Evolutionary conservation across 2,329 filamentous ascomycete species (phyloP).

Genomic region (Fusarium liriodendri): DNA sequence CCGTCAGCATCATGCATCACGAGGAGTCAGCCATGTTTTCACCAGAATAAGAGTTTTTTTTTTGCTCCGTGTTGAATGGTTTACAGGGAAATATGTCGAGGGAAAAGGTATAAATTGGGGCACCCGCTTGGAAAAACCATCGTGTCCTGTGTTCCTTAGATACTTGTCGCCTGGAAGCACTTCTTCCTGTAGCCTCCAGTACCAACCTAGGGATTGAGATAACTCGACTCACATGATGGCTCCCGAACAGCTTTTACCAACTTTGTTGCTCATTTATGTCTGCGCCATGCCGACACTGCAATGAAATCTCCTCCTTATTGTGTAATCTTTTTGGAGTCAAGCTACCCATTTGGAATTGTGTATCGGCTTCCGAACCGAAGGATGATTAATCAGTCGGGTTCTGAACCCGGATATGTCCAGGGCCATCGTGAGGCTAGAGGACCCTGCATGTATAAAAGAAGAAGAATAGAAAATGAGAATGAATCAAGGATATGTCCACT

Average conservation of each 20-base stretch:
- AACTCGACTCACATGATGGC: background rate
- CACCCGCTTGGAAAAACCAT: background rate
- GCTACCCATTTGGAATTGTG: background rate
- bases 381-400: background rate
- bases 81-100: background rate
- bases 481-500: background rate
- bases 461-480: background rate
- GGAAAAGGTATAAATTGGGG: background rate
- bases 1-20: background rate
- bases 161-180: background rate
- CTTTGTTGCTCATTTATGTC: background rate
- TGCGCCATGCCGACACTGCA: fast-evolving
- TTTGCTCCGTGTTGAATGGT: background rate
- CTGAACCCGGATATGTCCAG: background rate
- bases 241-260: fast-evolving
- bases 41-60: background rate
- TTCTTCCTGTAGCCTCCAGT: background rate
- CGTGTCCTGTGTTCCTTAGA: background rate
- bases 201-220: background rate
- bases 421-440: background rate
- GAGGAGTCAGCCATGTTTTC: background rate
- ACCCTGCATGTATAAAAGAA: background rate
- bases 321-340: background rate
- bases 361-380: background rate
- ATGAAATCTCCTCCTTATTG: background rate